Conservation (phyloP, 306 rosid species). For the Clitoria ternatea region DNA sequence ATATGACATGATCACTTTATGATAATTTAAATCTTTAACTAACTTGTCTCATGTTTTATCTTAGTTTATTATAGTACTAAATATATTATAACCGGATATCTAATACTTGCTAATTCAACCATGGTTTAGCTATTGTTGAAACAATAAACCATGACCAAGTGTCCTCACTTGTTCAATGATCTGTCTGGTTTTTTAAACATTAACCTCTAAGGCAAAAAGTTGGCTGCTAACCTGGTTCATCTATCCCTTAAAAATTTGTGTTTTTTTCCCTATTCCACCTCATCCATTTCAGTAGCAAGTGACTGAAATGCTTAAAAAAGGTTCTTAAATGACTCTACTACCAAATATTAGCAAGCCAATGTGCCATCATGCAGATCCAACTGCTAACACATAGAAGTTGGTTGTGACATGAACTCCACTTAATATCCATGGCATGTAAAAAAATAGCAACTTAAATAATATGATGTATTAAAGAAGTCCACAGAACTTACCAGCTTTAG, state of each 20-base stretch:
- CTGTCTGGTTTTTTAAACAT: not conserved
- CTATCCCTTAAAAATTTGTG: not conserved
- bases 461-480: too few species aligned
- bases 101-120: not conserved
- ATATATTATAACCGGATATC: not conserved
- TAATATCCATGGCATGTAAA: not conserved
- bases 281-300: not conserved
- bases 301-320: not conserved
- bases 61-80: not conserved
- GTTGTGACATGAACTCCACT: not conserved
- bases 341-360: not conserved
- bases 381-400: slow-evolving; percentile 13
- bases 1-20: not conserved
- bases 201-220: not conserved
- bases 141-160: not conserved
- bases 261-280: not conserved
- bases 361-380: slow-evolving; percentile 17
- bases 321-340: not conserved
- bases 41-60: not conserved
- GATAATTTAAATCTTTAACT: not conserved
- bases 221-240: not conserved
- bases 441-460: not conserved
- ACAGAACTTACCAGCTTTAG: slow-evolving; percentile 66
- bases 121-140: not conserved
- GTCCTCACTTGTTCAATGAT: not conserved